Conservation (phyloP, 106 monocot species). For the Dendrobium catenatum region DNA sequence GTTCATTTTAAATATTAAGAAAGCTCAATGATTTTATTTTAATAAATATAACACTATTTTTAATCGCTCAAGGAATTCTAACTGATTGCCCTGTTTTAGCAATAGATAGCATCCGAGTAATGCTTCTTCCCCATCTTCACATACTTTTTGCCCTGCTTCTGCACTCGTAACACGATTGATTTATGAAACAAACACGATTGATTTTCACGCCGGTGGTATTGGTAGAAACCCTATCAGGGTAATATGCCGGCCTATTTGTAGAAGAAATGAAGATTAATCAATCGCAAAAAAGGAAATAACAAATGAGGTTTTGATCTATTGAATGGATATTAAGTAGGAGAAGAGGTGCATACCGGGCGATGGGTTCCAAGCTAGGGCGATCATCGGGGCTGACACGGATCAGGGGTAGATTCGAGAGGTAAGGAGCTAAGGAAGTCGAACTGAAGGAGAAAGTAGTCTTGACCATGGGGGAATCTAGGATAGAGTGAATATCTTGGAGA, state of each 20-base stretch:
- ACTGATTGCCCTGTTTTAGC: constrained; percentile 81
- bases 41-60: too few species aligned
- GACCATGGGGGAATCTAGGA: constrained; percentile 73
- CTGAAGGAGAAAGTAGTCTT: constrained; percentile 75
- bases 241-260: constrained; percentile 6
- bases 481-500: constrained; percentile 48
- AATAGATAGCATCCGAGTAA: constrained; percentile 67
- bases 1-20: too few species aligned
- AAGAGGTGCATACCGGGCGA: not conserved
- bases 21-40: too few species aligned
- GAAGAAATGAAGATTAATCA: not conserved
- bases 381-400: constrained; percentile 67
- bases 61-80: constrained; percentile 56
- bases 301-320: not conserved
- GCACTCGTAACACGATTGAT: not conserved
- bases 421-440: constrained; percentile 64
- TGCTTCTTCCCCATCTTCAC: constrained; percentile 88
- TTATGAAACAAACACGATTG: not conserved
- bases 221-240: constrained; percentile 4
- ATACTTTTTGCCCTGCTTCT: constrained; percentile 85
- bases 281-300: not conserved
- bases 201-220: not conserved
- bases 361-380: constrained; percentile 21
- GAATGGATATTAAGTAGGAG: not conserved
- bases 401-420: constrained; percentile 72